Percentiles rank a stretch among this genome's conserved stretches.
phyloP scores from a whole-genome alignment of 257 asterid genomes.

The Salvia hispanica region DNA sequence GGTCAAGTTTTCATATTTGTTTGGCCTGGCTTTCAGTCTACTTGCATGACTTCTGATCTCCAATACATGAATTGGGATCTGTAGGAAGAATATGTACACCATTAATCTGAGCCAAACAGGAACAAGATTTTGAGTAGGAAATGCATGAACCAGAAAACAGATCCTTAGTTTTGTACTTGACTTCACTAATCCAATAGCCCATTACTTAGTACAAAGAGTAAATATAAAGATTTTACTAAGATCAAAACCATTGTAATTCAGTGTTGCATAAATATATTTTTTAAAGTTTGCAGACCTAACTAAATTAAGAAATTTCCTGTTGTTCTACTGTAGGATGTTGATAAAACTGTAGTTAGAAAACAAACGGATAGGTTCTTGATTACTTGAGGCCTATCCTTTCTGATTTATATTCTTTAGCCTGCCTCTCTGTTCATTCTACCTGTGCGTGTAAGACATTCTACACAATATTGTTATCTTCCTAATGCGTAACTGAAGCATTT shows the following conservation, averaged over 20 bases:
- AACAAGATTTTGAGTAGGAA: conserved; percentile 7
- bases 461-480: not conserved
- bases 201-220: not conserved
- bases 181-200: not conserved
- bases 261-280: not conserved
- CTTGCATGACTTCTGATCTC: not conserved
- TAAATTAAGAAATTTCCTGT: not conserved
- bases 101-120: not conserved
- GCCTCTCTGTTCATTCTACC: not conserved
- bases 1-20: not conserved
- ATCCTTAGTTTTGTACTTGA: conserved; percentile 3
- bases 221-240: not conserved
- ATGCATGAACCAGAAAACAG: not conserved
- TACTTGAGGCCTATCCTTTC: not conserved
- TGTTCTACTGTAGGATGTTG: conserved; percentile 8
- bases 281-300: not conserved
- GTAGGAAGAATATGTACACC: not conserved
- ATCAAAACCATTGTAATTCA: not conserved
- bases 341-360: not conserved
- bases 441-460: not conserved
- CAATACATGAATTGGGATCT: conserved; percentile 3
- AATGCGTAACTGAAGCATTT: too few species aligned
- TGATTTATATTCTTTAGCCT: not conserved
- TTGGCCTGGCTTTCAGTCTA: not conserved
- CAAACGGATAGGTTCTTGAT: not conserved